Conservation (phyloP, 257 asterid species). For the Petunia axillaris region DNA sequence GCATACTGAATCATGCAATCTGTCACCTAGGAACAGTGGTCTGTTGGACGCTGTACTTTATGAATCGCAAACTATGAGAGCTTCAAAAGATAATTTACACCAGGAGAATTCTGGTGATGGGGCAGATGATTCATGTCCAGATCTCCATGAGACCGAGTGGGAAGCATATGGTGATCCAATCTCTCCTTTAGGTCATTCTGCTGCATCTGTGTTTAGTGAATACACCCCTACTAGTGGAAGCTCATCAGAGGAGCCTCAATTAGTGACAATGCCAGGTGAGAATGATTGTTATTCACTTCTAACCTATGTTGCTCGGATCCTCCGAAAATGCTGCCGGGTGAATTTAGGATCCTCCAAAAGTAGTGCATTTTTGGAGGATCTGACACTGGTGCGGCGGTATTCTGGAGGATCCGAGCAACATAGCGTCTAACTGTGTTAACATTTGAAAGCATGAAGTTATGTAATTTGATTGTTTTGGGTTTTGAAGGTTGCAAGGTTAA, state of each 20-base stretch:
- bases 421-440: background rate
- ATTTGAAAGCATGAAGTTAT: slow-evolving; percentile 13
- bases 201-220: slow-evolving; percentile 47
- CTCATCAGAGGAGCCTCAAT: slow-evolving; percentile 50
- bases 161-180: slow-evolving; percentile 41
- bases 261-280: slow-evolving; percentile 44
- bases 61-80: slow-evolving; percentile 46
- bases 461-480: slow-evolving; percentile 21
- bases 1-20: slow-evolving; percentile 39
- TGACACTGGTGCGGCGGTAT: too few species aligned
- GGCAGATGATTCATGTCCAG: slow-evolving; percentile 34
- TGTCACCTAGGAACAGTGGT: slow-evolving; percentile 54
- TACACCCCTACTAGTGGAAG: slow-evolving; percentile 46
- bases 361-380: too few species aligned
- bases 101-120: slow-evolving; percentile 23
- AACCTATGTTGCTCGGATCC: too few species aligned
- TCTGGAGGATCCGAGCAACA: too few species aligned
- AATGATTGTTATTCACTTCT: slow-evolving; percentile 17
- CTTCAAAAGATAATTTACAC: slow-evolving; percentile 36
- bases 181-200: slow-evolving; percentile 58
- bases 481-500: slow-evolving; percentile 42
- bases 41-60: slow-evolving; percentile 60
- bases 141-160: slow-evolving; percentile 48
- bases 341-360: too few species aligned
- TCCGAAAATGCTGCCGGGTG: too few species aligned